A percentile compares a stretch with the other conserved stretches of the same genome.
These are phyloP conservation scores for Exophiala alcalophila DNA, from an alignment of 2,329 filamentous ascomycete genomes.

Conservation along the genomic window DNA sequence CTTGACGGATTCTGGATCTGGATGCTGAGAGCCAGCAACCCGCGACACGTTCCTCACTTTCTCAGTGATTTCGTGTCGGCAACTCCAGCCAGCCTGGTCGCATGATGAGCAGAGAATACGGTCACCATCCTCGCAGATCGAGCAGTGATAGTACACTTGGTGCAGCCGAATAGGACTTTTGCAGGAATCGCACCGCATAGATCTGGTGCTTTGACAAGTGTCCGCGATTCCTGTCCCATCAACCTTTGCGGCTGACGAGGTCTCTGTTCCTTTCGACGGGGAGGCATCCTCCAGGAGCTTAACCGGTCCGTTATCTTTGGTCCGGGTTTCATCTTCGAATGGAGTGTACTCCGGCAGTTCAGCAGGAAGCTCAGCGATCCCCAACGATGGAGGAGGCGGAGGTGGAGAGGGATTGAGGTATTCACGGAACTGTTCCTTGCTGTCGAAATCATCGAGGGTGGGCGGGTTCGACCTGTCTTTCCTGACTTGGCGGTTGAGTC, in stretches of 20 bases:
- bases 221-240: background rate
- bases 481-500: constrained; percentile 14
- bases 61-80: constrained; percentile 27
- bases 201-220: constrained; percentile 11
- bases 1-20: background rate
- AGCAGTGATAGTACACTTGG: constrained; percentile 29
- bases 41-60: constrained; percentile 25
- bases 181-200: constrained; percentile 30
- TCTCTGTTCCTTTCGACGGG: constrained; percentile 7
- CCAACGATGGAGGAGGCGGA: constrained; percentile 6
- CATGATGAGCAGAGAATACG: constrained; percentile 28
- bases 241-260: background rate
- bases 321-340: constrained; percentile 24
- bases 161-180: constrained; percentile 26
- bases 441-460: constrained; percentile 25
- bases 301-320: constrained; percentile 19
- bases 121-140: constrained; percentile 28
- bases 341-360: constrained; percentile 26
- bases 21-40: background rate
- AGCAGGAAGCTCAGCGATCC: constrained; percentile 26
- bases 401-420: constrained; percentile 21
- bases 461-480: constrained; percentile 16
- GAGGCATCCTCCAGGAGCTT: constrained; percentile 13
- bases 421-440: constrained; percentile 24
- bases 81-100: constrained; percentile 27